A percentile compares a stretch with the other conserved stretches of the same genome.
phyloP scores from a whole-genome alignment of 176 grass and related monocot genomes.

The Typha latifolia region DNA sequence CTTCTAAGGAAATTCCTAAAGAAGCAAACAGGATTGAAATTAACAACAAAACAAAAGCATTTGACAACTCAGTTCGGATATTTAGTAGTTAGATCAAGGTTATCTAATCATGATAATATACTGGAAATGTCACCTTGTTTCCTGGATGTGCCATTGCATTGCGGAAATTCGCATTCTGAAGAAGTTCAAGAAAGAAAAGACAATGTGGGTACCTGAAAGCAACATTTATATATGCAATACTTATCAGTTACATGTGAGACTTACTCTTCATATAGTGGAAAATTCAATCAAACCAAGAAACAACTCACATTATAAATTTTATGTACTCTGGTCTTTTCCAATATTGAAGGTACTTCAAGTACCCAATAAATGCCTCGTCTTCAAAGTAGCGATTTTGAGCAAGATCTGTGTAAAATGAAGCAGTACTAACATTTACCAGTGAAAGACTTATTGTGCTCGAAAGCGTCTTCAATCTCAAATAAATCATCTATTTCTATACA shows the following conservation, averaged over 20 bases:
- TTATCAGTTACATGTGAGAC: not conserved
- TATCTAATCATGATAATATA: not conserved
- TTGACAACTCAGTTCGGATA: not conserved
- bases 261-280: constrained; percentile 1
- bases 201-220: constrained; percentile 80
- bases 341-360: constrained; percentile 93
- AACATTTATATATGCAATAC: constrained; percentile 3
- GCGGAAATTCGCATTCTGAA: constrained; percentile 87
- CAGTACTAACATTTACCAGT: too few species aligned
- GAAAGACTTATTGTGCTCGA: too few species aligned
- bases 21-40: not conserved
- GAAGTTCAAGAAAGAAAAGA: constrained; percentile 97
- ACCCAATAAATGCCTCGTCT: constrained; percentile 82
- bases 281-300: not conserved
- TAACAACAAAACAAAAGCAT: not conserved
- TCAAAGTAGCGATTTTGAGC: constrained; percentile 96
- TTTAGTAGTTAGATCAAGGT: not conserved
- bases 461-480: too few species aligned
- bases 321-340: constrained; percentile 87
- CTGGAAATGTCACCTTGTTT: constrained; percentile 59
- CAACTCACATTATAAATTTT: constrained; percentile 88
- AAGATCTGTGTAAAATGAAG: constrained; percentile 43
- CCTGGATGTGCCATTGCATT: constrained; percentile 95
- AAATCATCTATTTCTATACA: too few species aligned
- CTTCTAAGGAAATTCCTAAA: not conserved